A percentile compares a stretch with the other conserved stretches of the same genome.
Evolutionary conservation across 2,329 filamentous ascomycete genomes (phyloP).

Genomic region (Sarocladium strictum): DNA sequence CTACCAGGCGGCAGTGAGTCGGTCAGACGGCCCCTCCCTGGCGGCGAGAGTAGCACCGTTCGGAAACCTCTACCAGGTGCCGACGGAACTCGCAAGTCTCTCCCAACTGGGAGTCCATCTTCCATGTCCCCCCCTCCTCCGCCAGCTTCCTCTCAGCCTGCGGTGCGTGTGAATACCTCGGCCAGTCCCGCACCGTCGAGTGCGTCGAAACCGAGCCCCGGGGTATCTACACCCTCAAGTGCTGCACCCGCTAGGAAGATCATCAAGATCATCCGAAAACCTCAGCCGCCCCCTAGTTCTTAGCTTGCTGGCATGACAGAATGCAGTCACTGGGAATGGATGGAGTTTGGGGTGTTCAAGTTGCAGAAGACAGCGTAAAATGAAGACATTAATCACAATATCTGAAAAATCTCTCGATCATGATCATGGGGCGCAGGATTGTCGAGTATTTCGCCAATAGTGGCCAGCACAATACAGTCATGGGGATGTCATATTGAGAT

Average conservation of each 20-base stretch:
- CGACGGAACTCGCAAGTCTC: background rate
- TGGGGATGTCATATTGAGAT: background rate
- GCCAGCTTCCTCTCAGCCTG: background rate
- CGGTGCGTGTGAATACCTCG: background rate
- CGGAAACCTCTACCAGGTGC: background rate
- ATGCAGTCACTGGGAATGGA: too few species aligned
- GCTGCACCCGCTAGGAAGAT: background rate
- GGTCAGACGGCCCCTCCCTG: background rate
- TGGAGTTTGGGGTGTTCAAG: too few species aligned
- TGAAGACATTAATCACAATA: background rate
- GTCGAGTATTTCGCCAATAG: too few species aligned
- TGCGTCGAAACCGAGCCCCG: background rate
- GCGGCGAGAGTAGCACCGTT: background rate
- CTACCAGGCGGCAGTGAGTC: background rate
- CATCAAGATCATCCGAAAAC: constrained; percentile 7
- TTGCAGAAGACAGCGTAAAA: too few species aligned
- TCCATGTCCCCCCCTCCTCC: constrained; percentile 2
- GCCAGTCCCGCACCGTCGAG: background rate
- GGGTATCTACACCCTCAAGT: constrained; percentile 1
- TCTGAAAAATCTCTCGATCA: too few species aligned
- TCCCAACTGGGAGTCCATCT: background rate
- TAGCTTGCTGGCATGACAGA: too few species aligned
- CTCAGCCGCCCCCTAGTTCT: background rate
- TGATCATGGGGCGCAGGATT: too few species aligned
- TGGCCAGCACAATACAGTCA: too few species aligned